Percentiles rank a stretch among this genome's conserved stretches.
Evolutionary conservation across 352 stramenopile genomes (phyloP).

Genomic region (Aphanomyces cochlioides): DNA sequence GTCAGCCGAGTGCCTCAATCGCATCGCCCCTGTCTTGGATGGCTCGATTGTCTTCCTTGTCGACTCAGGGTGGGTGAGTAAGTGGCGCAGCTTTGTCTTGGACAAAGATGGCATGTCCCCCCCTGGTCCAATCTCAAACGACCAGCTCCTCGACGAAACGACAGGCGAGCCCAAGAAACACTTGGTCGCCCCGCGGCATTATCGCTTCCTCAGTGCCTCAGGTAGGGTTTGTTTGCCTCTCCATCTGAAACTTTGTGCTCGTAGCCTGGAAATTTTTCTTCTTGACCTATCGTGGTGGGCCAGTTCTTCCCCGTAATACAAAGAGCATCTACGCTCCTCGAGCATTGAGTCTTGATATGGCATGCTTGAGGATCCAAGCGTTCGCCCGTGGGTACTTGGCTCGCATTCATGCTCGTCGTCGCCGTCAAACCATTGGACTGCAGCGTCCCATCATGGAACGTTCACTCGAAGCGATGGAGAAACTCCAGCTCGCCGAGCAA

Average conservation of each 20-base stretch:
- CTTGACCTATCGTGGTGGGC: slow-evolving; percentile 49
- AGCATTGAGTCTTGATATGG: slow-evolving; percentile 40
- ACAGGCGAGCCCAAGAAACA: slow-evolving; percentile 25
- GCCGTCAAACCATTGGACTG: slow-evolving; percentile 30
- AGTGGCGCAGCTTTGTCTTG: slow-evolving; percentile 24
- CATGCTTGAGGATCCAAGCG: slow-evolving; percentile 42
- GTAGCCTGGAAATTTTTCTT: slow-evolving; percentile 51
- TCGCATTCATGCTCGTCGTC: slow-evolving; percentile 30
- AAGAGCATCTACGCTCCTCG: slow-evolving; percentile 44
- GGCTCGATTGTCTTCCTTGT: slow-evolving; percentile 22
- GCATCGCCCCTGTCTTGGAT: slow-evolving; percentile 22
- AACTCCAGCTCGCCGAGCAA: slow-evolving; percentile 38
- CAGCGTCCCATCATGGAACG: slow-evolving; percentile 40
- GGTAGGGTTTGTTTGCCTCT: background rate
- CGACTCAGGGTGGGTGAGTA: slow-evolving; percentile 6
- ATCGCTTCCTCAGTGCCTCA: slow-evolving; percentile 47
- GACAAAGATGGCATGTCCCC: slow-evolving; percentile 26
- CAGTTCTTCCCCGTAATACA: slow-evolving; percentile 43
- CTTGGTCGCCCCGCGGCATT: slow-evolving; percentile 38
- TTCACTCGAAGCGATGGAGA: slow-evolving; percentile 30
- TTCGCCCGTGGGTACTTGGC: slow-evolving; percentile 56
- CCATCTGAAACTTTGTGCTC: background rate
- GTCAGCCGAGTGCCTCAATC: slow-evolving; percentile 41
- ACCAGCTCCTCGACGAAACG: slow-evolving; percentile 33
- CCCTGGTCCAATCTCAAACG: slow-evolving; percentile 41